Evolutionary conservation across 1,284 basidiomycete species (phyloP), one percentile per base, ranked within the genome.

Genomic region (Cryptococcus sp.): DNA sequence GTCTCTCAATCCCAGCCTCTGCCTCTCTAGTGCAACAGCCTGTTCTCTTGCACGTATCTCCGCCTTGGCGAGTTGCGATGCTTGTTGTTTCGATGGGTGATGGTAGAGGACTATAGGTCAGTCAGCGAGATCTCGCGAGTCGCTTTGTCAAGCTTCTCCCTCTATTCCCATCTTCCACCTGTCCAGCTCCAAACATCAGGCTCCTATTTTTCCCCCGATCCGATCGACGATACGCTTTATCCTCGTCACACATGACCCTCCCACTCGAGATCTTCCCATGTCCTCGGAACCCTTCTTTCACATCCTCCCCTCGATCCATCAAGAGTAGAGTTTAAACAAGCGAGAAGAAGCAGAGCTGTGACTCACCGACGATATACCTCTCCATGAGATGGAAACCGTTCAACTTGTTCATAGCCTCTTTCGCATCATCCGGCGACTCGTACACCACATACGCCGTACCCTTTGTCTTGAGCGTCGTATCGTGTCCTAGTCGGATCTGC

Each of bases 321-420:
- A 9, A 32, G 9, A 32, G 16, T 9, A 32, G 9, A 9, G 31
- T 16, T 32, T 16, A 32, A 16, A 32, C 31, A 16, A n/a, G n/a
- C n/a, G n/a, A n/a, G n/a, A 21, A 37, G 35, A 37, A 7, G 11
- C 35, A 21, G 18, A 19, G 11, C 28, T 5, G 41, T 11, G 7
- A 74, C 76, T 63, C 48, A 77, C 76, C 77, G 46, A 93, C 89
- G 50, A 98, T 94, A 74, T 98, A 98, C 28, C 95, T 84, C 73
- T 97, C 94, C 76, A 95, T 91, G 54, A 98, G 75, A 76, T 98
- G 94, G 77, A 98, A 98, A 34, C 94, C 95, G 64, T 98, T 98
- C 66, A 98, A 73, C 72, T 95, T 88, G 67, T 94, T 92, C 48
- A 95, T 82, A 1, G 94, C 94, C 65, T 93, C 92, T 75, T 97